Evolutionary conservation across 495 filamentous ascomycete genomes (phyloP), one percentile per base, ranked within the genome.

Genomic region (Penicillium verhagenii): DNA sequence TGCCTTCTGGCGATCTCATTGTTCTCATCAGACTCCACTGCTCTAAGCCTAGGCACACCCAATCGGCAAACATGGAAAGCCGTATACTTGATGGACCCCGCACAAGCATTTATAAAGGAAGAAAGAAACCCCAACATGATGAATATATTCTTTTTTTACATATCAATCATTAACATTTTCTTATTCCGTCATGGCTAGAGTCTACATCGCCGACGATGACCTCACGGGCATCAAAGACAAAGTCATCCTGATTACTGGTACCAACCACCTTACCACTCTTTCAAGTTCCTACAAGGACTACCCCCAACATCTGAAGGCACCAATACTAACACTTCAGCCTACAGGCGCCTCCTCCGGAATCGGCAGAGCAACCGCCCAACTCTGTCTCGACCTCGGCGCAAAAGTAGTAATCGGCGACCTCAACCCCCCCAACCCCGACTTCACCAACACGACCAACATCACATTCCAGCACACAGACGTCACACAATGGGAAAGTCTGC

Each of bases 271-370:
- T 4, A 49, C 19, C 6, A 7, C 16, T 29, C 10, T n/a, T 19
- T 18, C 4, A 28, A 25, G n/a, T n/a, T n/a, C n/a, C n/a, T n/a
- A n/a, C n/a, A n/a, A n/a, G n/a, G n/a, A n/a, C n/a, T n/a, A n/a
- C n/a, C n/a, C n/a, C n/a, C n/a, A n/a, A n/a, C n/a, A n/a, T n/a
- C n/a, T n/a, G n/a, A n/a, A n/a, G n/a, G n/a, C n/a, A n/a, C n/a
- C n/a, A n/a, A n/a, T n/a, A n/a, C n/a, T n/a, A n/a, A n/a, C n/a
- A n/a, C n/a, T n/a, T n/a, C n/a, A n/a, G n/a, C n/a, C n/a, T 4
- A 18, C 47, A 82, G 79, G 79, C 42, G 74, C 73, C 29, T 72
- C 72, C 1, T 77, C 77, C 11, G 79, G 79, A 20, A 82, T 82
- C 29, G 78, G 79, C 25, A 60, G 72, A 31, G 71, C 75, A 37